phyloP scores from a whole-genome alignment of 2,329 filamentous ascomycete species.

The Drechslerella stenobrocha region DNA sequence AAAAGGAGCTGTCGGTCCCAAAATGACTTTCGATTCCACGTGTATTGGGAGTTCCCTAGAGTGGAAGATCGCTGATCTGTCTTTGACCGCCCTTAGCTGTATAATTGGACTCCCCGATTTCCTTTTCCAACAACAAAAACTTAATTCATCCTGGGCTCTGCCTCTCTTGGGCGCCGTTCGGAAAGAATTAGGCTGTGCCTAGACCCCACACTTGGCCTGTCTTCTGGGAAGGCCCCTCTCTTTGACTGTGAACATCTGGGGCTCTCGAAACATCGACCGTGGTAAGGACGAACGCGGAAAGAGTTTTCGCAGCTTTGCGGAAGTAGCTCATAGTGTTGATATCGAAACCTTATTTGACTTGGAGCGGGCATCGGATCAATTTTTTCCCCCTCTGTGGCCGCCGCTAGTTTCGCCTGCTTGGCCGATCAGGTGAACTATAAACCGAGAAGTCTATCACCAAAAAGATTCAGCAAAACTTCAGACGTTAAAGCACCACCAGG shows the following conservation, averaged over 20 bases:
- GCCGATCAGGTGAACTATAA: constrained; percentile 43
- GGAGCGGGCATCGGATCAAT: constrained; percentile 23
- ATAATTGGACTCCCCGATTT: constrained; percentile 42
- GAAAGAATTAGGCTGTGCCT: constrained; percentile 27
- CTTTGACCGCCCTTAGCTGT: constrained; percentile 38
- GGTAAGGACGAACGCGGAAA: constrained; percentile 46
- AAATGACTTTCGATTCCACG: constrained; percentile 16
- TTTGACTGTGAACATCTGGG: constrained; percentile 6
- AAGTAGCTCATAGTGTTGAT: constrained; percentile 46
- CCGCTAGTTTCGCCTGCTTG: constrained; percentile 29
- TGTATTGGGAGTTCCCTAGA: constrained; percentile 41
- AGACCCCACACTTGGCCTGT: constrained; percentile 29
- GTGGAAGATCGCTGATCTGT: constrained; percentile 47
- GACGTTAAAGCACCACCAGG: constrained; percentile 18
- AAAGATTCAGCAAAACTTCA: constrained; percentile 43
- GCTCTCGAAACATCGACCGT: constrained; percentile 20
- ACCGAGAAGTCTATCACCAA: constrained; percentile 44
- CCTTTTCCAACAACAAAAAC: constrained; percentile 43
- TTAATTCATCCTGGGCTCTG: constrained; percentile 30
- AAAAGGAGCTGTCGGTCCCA: constrained; percentile 29
- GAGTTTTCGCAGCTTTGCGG: constrained; percentile 36
- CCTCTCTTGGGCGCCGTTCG: constrained; percentile 30
- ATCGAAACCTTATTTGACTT: constrained; percentile 41
- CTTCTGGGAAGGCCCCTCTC: constrained; percentile 16
- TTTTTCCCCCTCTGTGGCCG: constrained; percentile 16